Percentiles rank a stretch among this genome's conserved stretches.
Evolutionary conservation across 768 basidiomycete species (phyloP).

Genomic region (Chalciporus chontae): DNA sequence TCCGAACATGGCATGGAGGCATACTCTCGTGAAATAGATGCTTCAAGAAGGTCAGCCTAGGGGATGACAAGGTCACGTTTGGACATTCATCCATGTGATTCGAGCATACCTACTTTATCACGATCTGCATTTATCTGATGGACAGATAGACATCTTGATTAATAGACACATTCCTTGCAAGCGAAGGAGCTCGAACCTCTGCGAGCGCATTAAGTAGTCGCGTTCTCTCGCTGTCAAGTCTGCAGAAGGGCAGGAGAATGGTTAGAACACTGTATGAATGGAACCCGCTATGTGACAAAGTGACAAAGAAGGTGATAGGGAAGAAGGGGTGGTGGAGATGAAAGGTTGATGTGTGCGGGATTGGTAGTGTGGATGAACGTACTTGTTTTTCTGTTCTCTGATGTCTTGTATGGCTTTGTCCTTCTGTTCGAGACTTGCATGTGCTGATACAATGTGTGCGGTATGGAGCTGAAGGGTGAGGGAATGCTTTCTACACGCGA

Average conservation of each 20-base stretch:
- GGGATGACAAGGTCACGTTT: slow-evolving; percentile 3
- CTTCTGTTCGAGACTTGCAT: slow-evolving; percentile 75
- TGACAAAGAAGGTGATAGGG: not conserved
- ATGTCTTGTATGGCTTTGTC: slow-evolving; percentile 76
- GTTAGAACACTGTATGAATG: slow-evolving; percentile 15
- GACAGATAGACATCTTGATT: slow-evolving; percentile 6
- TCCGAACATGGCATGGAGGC: slow-evolving; percentile 18
- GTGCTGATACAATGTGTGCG: slow-evolving; percentile 81
- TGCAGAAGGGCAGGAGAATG: slow-evolving; percentile 23
- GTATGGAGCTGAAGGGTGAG: slow-evolving; percentile 82
- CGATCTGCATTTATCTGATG: slow-evolving; percentile 75
- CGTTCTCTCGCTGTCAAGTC: slow-evolving; percentile 74
- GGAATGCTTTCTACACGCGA: slow-evolving; percentile 65
- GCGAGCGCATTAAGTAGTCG: slow-evolving; percentile 63
- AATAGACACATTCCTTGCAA: slow-evolving; percentile 7
- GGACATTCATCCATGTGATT: slow-evolving; percentile 5
- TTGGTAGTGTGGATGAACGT: slow-evolving; percentile 23
- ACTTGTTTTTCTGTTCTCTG: slow-evolving; percentile 84
- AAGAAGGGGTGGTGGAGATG: not conserved
- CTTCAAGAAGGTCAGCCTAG: slow-evolving; percentile 66
- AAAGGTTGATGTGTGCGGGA: not conserved
- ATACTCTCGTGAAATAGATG: slow-evolving; percentile 67
- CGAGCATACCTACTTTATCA: slow-evolving; percentile 49
- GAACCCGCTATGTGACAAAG: not conserved
- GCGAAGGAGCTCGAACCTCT: slow-evolving; percentile 47